Conservation (phyloP, 441 rosid genomes). For the Biscutella laevigata region DNA sequence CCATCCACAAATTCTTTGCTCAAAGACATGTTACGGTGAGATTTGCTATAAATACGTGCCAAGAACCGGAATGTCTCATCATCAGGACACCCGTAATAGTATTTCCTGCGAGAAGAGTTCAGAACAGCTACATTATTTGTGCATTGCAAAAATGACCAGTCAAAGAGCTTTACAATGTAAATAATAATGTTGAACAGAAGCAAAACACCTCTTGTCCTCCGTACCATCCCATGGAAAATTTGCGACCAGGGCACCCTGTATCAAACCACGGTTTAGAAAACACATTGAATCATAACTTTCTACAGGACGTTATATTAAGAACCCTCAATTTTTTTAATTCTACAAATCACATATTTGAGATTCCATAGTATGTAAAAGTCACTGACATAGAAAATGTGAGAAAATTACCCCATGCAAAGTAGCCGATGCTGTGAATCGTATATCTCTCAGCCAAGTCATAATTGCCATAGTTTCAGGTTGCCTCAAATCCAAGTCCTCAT, state of each 20-base stretch:
- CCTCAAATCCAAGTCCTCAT: constrained; percentile 44
- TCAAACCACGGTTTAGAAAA: not conserved
- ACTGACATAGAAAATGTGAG: constrained; percentile 2
- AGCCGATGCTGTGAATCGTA: constrained; percentile 76
- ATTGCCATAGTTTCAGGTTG: constrained; percentile 89
- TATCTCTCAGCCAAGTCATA: constrained; percentile 71
- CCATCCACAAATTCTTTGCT: constrained; percentile 86
- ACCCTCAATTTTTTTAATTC: no score
- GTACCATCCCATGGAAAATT: constrained; percentile 99
- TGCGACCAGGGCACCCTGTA: constrained; percentile 95
- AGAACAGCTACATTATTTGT: not conserved
- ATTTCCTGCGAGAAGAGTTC: constrained; percentile 45
- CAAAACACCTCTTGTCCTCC: constrained; percentile 56
- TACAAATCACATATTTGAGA: constrained; percentile 1
- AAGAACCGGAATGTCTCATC: constrained; percentile 71
- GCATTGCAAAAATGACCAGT: not conserved
- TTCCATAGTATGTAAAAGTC: not conserved
- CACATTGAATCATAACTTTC: not conserved
- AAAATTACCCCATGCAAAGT: constrained; percentile 80
- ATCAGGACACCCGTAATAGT: constrained; percentile 82
- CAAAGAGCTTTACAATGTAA: not conserved
- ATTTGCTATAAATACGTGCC: constrained; percentile 70
- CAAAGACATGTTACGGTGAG: constrained; percentile 82
- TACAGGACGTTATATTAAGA: not conserved
- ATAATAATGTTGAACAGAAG: constrained; percentile 1